These are phyloP conservation scores for Hirsutella rhossiliensis DNA, from an alignment of 2,329 filamentous ascomycete genomes.

Conservation along the genomic window DNA sequence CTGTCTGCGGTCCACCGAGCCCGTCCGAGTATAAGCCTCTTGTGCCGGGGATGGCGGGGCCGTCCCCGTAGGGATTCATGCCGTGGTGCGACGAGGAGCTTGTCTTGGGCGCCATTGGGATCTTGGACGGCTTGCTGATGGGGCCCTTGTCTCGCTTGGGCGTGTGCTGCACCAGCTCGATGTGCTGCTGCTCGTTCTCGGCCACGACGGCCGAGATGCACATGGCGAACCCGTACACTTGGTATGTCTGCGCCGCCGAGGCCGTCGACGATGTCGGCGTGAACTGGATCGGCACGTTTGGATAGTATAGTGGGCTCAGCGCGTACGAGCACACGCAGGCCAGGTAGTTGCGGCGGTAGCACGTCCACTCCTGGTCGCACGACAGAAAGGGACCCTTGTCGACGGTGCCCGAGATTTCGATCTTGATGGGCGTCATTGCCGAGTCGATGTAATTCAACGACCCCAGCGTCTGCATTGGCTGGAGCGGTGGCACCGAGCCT, in stretches of 20 bases:
- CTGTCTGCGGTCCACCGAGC: slow-evolving; percentile 17
- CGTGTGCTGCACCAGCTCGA: slow-evolving; percentile 82
- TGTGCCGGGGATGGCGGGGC: slow-evolving; percentile 12
- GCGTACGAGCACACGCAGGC: slow-evolving; percentile 71
- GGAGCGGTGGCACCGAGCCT: slow-evolving; percentile 40
- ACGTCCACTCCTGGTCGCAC: slow-evolving; percentile 72
- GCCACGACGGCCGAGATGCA: slow-evolving; percentile 75
- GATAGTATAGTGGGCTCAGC: slow-evolving; percentile 42
- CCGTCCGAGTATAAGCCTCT: slow-evolving; percentile 29
- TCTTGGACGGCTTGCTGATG: slow-evolving; percentile 58
- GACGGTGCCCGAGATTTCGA: slow-evolving; percentile 67
- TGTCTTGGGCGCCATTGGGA: slow-evolving; percentile 57
- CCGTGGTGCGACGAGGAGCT: slow-evolving; percentile 37
- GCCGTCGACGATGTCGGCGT: slow-evolving; percentile 17
- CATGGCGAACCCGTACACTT: slow-evolving; percentile 67
- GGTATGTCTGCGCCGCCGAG: slow-evolving; percentile 35
- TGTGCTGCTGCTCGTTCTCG: slow-evolving; percentile 59
- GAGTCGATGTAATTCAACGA: slow-evolving; percentile 49
- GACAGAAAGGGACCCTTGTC: slow-evolving; percentile 81
- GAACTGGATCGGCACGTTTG: slow-evolving; percentile 36
- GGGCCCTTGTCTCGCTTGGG: slow-evolving; percentile 86
- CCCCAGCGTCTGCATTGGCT: slow-evolving; percentile 37
- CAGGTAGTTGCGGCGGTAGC: slow-evolving; percentile 87
- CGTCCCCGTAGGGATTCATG: slow-evolving; percentile 30
- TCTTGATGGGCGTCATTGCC: slow-evolving; percentile 40